These are phyloP conservation scores for Trametes hirsuta DNA, from an alignment of 1,284 basidiomycete species.

Conservation along the genomic window DNA sequence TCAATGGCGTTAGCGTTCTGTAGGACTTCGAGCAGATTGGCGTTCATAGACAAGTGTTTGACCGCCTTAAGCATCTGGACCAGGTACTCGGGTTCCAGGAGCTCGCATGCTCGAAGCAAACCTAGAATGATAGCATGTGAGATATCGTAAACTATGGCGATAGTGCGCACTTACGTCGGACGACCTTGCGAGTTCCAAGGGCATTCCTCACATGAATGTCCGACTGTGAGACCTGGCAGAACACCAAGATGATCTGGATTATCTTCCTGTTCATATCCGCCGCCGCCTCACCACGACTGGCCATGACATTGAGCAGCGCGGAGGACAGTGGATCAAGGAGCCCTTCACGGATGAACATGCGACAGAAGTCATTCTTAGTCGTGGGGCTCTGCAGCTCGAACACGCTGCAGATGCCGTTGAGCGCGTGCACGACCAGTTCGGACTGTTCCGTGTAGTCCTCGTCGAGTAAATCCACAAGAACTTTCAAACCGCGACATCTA, in stretches of 20 bases:
- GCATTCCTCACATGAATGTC: conserved; percentile 93
- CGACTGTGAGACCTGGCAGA: conserved; percentile 94
- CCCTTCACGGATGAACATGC: conserved; percentile 97
- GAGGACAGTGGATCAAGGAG: conserved; percentile 91
- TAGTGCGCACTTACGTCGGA: conserved; percentile 69
- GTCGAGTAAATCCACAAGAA: conserved; percentile 93
- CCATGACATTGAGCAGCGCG: conserved; percentile 87
- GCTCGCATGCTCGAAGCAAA: conserved; percentile 80
- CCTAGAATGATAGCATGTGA: conserved; percentile 48
- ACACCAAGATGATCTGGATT: conserved; percentile 88
- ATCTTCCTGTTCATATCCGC: conserved; percentile 86
- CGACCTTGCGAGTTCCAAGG: conserved; percentile 86
- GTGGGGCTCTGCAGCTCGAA: conserved; percentile 96
- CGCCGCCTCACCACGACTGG: conserved; percentile 67
- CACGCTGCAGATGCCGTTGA: conserved; percentile 93
- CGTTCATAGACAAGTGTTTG: conserved; percentile 94
- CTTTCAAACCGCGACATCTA: conserved; percentile 91
- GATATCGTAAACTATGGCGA: background rate
- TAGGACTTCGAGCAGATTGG: conserved; percentile 87
- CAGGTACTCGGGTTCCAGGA: conserved; percentile 83
- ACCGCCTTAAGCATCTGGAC: conserved; percentile 92
- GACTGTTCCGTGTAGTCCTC: conserved; percentile 92
- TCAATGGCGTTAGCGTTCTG: conserved; percentile 97
- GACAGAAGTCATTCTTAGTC: conserved; percentile 96
- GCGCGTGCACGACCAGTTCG: conserved; percentile 91